Base-by-base conservation (phyloP, 2,329 filamentous ascomycete species). In the Neurospora crassa region DNA sequence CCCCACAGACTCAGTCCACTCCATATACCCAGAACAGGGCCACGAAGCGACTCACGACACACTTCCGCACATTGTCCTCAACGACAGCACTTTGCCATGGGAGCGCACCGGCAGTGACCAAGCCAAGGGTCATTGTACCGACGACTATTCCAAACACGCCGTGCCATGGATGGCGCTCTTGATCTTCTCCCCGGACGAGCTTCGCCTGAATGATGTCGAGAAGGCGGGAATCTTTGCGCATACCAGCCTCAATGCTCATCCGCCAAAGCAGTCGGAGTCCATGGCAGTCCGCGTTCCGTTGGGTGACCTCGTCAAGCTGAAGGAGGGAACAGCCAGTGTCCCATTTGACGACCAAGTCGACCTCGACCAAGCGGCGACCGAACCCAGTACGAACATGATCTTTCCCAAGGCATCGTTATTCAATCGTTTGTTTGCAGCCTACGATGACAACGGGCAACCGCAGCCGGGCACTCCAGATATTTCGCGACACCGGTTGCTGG, bases 51-150 rank as follows among this genome's bases (percentile, higher is more conserved):
- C 77, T 1, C 71, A 70, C 5, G 43, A 75, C 0, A 78, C 81
- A 1, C 73, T 85, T 3, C 84, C 84, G 1, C 83, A 85, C 73
- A 73, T 85, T 0, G 81, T 85, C 5, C 76, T 85, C 24, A 82
- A 74, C 1, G 82, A 85, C 71, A 80, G 82, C 0, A 78, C 80
- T 70, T 72, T 84, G 1, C 83, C 83, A 0, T 85, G 84, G 84
- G 81, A 83, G 73, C 72, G 82, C 0, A 18, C 74, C 0, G 79
- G 72, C 0, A 79, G 75, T 20, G 71, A 70, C 5, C 72, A 18
- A 67, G 67, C 16, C 69, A 67, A 69, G 70, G 34, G 40, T 37
- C 12, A 41, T n/a, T 8, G 16, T 16, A 12, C 47, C 1, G 20
- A 68, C 2, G 40, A 53, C 12, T 63, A 69, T 68, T 18, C 37